Evolutionary conservation across 805 yeast genomes (phyloP).

Genomic region (Saccharomycopsis lassenensis): DNA sequence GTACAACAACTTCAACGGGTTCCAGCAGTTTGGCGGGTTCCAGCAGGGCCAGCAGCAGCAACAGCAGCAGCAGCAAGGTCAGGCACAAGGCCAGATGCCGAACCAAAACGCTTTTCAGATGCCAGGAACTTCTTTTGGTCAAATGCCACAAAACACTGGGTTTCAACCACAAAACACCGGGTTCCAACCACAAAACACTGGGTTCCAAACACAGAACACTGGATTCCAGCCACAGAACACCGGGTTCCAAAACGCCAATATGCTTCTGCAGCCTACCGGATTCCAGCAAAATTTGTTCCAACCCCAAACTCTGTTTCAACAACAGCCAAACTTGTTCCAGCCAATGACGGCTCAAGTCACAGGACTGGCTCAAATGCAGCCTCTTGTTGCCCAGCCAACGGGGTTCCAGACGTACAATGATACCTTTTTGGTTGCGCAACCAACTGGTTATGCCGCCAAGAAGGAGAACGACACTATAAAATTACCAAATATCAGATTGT

Average conservation of each 20-base stretch:
- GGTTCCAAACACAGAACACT: constrained; percentile 2
- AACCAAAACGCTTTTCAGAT: constrained; percentile 10
- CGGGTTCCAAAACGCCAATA: constrained; percentile 7
- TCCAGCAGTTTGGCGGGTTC: neutral
- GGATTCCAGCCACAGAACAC: constrained; percentile 12
- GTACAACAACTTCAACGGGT: neutral
- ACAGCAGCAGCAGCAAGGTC: constrained; percentile 18
- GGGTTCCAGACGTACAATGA: constrained; percentile 21
- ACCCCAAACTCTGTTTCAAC: constrained; percentile 18
- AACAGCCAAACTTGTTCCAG: constrained; percentile 15
- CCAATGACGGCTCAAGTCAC: constrained; percentile 23
- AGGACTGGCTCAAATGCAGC: constrained; percentile 24
- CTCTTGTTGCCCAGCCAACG: constrained; percentile 23
- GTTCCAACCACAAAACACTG: constrained; percentile 4
- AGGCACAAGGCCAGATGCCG: constrained; percentile 7
- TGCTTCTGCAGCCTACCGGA: constrained; percentile 24
- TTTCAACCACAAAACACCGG: constrained; percentile 8
- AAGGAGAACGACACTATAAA: constrained; percentile 47
- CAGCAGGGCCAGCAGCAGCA: constrained; percentile 10
- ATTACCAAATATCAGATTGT: constrained; percentile 66
- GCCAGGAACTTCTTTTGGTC: constrained; percentile 10
- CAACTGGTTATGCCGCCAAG: constrained; percentile 32
- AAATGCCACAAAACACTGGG: constrained; percentile 8
- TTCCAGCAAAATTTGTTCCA: constrained; percentile 18
- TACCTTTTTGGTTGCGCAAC: constrained; percentile 27